Base-by-base conservation (phyloP, 352 stramenopile species). In the Blastocystis sp. region DNA sequence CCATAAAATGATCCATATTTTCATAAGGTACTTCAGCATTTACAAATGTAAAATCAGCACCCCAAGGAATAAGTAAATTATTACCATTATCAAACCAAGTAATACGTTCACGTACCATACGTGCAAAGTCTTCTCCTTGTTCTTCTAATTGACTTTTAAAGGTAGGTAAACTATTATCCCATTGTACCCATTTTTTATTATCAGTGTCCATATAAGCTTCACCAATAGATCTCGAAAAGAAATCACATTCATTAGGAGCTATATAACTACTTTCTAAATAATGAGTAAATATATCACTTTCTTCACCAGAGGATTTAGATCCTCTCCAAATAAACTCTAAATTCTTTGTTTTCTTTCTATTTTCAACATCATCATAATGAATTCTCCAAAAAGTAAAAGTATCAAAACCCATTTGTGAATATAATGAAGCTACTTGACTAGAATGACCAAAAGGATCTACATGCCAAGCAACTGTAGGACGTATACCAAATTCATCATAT, bases 301-400 rank as follows among this genome's bases (percentile, higher is more conserved):
- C 52, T 43, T 84, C 78, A 24, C 80, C 78, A 1, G 82, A 75
- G 1, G 76, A 85, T 54, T 79, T 74, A 62, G 80, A 85, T 7
- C 79, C 72, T 31, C 82, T 75, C 88, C 88, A 96, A 37, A 96
- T 75, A 33, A 91, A 89, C 74, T 96, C 88, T 49, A 87, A 65
- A 30, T 83, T 69, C 39, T 80, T 81, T 49, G 80, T 73, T 2
- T 72, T 68, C 25, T 80, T 86, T 10, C 88, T 76, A 45, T 82
- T 72, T 30, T 73, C 67, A 42, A 88, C 82, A 74, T 95, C 87
- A 58, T 95, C 79, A 68, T 94, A 93, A 73, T 96, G 86, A 31
- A 95, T 95, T 36, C 89, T 80, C 4, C 84, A 88, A 71, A 94
- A 94, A 68, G 93, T 95, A 0, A 95, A 66, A 9, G 84, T 83